These are phyloP conservation scores for Cladosporium sphaerospermum DNA, from an alignment of 2,329 filamentous ascomycete genomes.

Conservation along the genomic window DNA sequence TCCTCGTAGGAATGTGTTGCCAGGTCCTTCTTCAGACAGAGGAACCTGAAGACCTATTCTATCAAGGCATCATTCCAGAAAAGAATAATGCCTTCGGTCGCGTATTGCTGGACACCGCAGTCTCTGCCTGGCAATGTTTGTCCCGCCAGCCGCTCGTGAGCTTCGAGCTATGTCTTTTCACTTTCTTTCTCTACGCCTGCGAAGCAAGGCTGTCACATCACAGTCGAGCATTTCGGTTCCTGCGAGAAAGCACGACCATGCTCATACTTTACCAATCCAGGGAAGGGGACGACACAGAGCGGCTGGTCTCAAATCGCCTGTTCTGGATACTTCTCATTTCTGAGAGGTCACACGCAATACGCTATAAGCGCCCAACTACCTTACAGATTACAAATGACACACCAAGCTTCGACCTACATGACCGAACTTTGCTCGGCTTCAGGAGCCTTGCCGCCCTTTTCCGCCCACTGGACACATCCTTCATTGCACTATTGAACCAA, in stretches of 20 bases:
- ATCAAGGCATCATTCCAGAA: conserved; percentile 2
- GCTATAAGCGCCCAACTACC: background rate
- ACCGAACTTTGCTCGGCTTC: background rate
- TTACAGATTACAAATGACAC: conserved; percentile 2
- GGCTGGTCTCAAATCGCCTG: background rate
- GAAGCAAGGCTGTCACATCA: conserved; percentile 3
- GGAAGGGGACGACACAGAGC: background rate
- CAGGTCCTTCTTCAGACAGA: conserved; percentile 6
- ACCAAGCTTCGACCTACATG: background rate
- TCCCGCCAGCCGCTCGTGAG: background rate
- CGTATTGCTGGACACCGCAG: background rate
- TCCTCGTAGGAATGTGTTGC: conserved; percentile 5
- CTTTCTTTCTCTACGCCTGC: conserved; percentile 7
- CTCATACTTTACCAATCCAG: background rate
- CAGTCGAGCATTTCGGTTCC: conserved; percentile 4
- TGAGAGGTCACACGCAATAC: conserved; percentile 7
- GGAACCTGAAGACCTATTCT: background rate
- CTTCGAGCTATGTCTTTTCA: conserved; percentile 4
- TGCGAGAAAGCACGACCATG: conserved; percentile 2
- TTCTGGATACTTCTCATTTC: conserved; percentile 2
- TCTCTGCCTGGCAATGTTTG: background rate
- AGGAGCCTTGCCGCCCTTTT: background rate
- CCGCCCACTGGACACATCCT: conserved; percentile 5
- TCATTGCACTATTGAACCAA: conserved; percentile 2
- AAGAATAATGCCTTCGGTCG: background rate